Evolutionary conservation across 768 basidiomycete species (phyloP), one percentile per base, ranked within the genome.

Genomic region (Clavaria fumosa): DNA sequence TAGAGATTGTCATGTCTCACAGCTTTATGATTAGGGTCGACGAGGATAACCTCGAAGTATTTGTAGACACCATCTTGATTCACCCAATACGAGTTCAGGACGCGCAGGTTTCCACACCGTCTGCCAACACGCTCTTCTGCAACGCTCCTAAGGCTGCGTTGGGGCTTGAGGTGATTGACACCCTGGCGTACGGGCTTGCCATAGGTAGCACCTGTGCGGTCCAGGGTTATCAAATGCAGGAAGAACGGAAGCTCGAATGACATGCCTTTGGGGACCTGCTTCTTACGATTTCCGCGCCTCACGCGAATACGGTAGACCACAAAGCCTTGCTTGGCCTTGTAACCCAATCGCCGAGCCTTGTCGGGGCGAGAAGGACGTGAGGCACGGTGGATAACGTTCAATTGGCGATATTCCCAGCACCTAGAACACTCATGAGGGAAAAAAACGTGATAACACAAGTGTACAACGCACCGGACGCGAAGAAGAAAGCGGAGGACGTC

Each of bases 271-370:
- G 83, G 83, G 43, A 83, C 93, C 45, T 82, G 90, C 73, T 90
- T 95, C 71, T 99, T 99, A 66, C 95, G 78, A 75, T 96, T 96
- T 58, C 95, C 95, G 46, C 91, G 76, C 52, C 95, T 78, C 47
- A 99, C 93, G 48, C 95, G 85, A 51, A 99, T 68, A 53, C 95
- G 86, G 69, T 99, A 99, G 66, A 99, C 63, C 47, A 97, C 81
- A 58, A 89, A 99, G 52, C 95, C 95, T 64, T 99, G 95, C 75
- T 99, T 99, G 59, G 95, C 90, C 70, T 96, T 99, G 78, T 97
- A 99, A 34, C 95, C 95, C 45, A 99, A 69, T 47, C 91, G 80
- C 57, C 95, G 84, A 45, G 95, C 95, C 71, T 96, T 99, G 70
- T 99, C 95, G 39, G 95, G 95, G 55, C 95, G 84, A 33, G 93